phyloP scores from a whole-genome alignment of 192 early-diverging fungal genomes.

The Gorgonomyces haynaldii region DNA sequence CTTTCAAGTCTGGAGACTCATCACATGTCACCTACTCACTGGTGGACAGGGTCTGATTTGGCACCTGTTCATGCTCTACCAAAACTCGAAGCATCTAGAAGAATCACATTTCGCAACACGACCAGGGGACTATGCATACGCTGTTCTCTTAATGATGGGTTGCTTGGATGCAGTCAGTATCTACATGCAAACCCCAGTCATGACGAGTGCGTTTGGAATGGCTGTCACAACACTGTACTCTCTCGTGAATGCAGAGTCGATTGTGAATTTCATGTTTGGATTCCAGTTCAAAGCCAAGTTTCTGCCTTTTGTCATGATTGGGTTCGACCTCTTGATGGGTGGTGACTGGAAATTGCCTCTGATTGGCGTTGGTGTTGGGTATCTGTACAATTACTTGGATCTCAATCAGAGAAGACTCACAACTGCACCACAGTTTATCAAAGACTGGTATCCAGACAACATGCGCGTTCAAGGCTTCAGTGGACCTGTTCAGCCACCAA shows the following conservation, averaged over 20 bases:
- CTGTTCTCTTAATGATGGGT: not conserved
- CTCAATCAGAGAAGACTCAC: not conserved
- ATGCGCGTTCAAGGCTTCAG: not conserved
- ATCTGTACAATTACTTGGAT: not conserved
- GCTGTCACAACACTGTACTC: slow-evolving; percentile 56
- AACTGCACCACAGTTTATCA: not conserved
- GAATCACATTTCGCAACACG: not conserved
- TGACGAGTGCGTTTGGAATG: slow-evolving; percentile 36
- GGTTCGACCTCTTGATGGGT: not conserved
- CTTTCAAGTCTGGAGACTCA: slow-evolving; percentile 1
- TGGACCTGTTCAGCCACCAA: not conserved
- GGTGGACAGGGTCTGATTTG: not conserved
- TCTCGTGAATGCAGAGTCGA: slow-evolving; percentile 26
- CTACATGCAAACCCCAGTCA: slow-evolving; percentile 3
- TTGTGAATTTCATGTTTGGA: slow-evolving; percentile 53
- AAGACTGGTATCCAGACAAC: not conserved
- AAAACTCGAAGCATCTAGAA: not conserved
- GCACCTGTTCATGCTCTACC: not conserved
- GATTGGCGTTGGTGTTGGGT: not conserved
- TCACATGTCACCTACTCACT: not conserved
- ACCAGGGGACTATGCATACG: not conserved
- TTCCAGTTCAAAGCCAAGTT: slow-evolving; percentile 38
- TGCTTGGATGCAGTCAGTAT: slow-evolving; percentile 8
- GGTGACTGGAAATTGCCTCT: not conserved
- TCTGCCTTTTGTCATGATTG: not conserved